phyloP scores from a whole-genome alignment of 768 basidiomycete species.

The Lanmaoa pseudosensibilis region DNA sequence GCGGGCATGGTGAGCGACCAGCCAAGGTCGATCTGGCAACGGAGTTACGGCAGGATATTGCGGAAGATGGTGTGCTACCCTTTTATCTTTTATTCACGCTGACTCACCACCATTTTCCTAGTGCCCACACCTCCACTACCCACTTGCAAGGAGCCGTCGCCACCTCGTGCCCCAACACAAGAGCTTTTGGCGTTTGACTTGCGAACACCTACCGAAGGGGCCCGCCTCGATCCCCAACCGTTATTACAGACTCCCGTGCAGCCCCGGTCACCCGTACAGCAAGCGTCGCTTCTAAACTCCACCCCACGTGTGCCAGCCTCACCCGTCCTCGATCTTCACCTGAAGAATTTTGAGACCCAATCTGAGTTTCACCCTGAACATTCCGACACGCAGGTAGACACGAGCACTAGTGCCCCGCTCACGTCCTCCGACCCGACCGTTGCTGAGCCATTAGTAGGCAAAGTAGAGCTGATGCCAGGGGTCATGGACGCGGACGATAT shows the following conservation, averaged over 20 bases:
- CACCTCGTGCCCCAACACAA: background rate
- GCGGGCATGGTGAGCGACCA: background rate
- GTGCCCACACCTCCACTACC: background rate
- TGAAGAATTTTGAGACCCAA: slow-evolving; percentile 1
- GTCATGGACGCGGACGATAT: background rate
- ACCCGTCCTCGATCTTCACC: slow-evolving; percentile 7
- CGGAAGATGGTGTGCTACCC: slow-evolving; percentile 11
- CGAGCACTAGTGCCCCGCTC: background rate
- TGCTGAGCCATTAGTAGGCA: background rate
- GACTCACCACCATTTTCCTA: slow-evolving; percentile 12
- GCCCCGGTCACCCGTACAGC: background rate
- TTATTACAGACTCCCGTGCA: background rate
- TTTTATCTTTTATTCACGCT: background rate
- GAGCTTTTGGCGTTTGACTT: background rate
- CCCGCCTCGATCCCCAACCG: background rate
- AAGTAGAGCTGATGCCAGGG: background rate
- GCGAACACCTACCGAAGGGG: background rate
- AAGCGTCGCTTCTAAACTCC: background rate
- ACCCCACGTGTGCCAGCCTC: background rate
- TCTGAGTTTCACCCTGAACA: background rate
- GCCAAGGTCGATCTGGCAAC: background rate
- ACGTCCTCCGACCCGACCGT: background rate
- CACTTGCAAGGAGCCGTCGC: background rate
- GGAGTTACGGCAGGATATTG: background rate
- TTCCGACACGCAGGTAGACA: background rate